Evolutionary conservation across 208 protist genomes (phyloP).

Genomic region (Trypanosoma melophagium): DNA sequence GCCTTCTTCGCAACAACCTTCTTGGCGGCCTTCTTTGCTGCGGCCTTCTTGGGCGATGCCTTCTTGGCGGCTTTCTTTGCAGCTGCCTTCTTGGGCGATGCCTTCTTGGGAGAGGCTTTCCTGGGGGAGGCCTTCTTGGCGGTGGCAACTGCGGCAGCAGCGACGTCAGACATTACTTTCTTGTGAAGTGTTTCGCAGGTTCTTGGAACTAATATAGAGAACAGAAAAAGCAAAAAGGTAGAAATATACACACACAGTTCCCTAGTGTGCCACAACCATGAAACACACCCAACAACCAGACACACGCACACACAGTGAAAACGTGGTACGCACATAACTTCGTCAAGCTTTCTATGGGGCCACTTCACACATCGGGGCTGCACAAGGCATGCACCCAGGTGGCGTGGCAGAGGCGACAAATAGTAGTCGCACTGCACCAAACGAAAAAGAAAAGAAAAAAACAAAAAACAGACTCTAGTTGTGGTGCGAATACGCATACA

Average conservation of each 20-base stretch:
- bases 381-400: too few species aligned
- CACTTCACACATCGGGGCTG: too few species aligned
- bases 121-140: conserved; percentile 7
- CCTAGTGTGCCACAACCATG: too few species aligned
- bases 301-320: too few species aligned
- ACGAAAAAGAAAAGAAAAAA: background rate
- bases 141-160: background rate
- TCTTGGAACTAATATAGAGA: conserved; percentile 11
- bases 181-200: background rate
- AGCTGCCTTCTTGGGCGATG: background rate
- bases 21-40: background rate
- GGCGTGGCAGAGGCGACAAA: too few species aligned
- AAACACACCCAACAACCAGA: too few species aligned
- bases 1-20: background rate
- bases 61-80: background rate
- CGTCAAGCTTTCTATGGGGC: too few species aligned
- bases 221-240: conserved; percentile 14
- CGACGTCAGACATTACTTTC: too few species aligned
- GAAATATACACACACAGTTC: conserved; percentile 3
- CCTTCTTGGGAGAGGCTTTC: too few species aligned
- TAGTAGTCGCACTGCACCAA: background rate
- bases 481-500: too few species aligned
- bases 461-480: too few species aligned
- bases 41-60: background rate
- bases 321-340: too few species aligned